These are phyloP conservation scores for Boletus subcaerulescens DNA, from an alignment of 768 basidiomycete species.

Conservation along the genomic window DNA sequence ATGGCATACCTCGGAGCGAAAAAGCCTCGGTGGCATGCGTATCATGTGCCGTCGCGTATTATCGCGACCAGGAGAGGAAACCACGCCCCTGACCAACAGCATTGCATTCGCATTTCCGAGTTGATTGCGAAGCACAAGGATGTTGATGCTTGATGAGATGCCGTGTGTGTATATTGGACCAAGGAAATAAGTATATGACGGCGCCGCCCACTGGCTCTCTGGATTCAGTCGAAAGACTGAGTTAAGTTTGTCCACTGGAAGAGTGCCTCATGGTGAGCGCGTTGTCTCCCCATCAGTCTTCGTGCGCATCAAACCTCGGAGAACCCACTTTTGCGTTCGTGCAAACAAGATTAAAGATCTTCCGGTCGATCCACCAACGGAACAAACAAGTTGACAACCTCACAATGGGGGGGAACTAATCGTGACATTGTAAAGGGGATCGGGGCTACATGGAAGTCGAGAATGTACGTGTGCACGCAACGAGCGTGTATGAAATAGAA, in stretches of 20 bases:
- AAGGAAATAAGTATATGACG: background rate
- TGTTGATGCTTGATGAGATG: conserved; percentile 1
- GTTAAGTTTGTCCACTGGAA: conserved; percentile 20
- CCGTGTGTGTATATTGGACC: background rate
- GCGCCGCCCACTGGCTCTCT: background rate
- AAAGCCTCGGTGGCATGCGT: conserved; percentile 5
- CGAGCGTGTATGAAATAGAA: conserved; percentile 11
- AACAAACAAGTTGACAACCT: conserved; percentile 11
- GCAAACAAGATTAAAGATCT: conserved; percentile 17
- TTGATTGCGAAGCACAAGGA: background rate
- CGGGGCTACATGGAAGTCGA: conserved; percentile 12
- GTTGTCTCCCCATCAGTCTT: conserved; percentile 17
- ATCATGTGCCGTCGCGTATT: background rate
- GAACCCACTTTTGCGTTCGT: conserved; percentile 19
- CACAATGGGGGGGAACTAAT: conserved; percentile 1
- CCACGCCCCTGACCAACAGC: background rate
- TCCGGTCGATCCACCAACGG: conserved; percentile 14
- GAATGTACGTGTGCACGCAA: conserved; percentile 12
- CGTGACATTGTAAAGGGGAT: conserved; percentile 15
- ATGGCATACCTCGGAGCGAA: conserved; percentile 5
- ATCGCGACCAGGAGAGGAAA: background rate
- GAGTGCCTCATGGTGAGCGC: conserved; percentile 25
- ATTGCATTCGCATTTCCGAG: conserved; percentile 5
- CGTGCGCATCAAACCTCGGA: conserved; percentile 25
- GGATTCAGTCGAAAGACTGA: conserved; percentile 2